phyloP scores from a whole-genome alignment of 257 asterid genomes.

The Coffea canephora region DNA sequence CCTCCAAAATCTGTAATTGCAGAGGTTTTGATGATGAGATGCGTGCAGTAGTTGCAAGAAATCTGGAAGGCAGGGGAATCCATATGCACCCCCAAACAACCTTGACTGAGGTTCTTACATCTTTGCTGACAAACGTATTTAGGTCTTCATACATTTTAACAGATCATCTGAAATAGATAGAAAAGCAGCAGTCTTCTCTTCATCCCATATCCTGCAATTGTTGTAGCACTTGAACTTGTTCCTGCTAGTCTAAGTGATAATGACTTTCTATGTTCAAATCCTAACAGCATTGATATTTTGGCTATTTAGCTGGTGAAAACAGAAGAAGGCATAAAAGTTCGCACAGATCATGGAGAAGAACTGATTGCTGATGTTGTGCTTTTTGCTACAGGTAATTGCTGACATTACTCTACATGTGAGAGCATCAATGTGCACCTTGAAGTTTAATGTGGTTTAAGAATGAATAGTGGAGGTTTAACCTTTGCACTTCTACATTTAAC shows the following conservation, averaged over 20 bases:
- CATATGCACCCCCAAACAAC: conserved; percentile 74
- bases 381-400: conserved; percentile 87
- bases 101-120: conserved; percentile 67
- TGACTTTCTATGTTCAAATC: not conserved
- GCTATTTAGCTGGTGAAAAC: conserved; percentile 72
- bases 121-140: not conserved
- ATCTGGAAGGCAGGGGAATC: conserved; percentile 94
- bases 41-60: conserved; percentile 86
- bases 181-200: not conserved
- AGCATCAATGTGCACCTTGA: not conserved
- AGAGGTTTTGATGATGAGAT: conserved; percentile 98
- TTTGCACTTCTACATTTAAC: not conserved
- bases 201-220: not conserved
- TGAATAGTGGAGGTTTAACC: not conserved
- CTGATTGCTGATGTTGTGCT: conserved; percentile 89
- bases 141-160: not conserved
- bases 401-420: conserved; percentile 4
- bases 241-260: not conserved
- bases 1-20: conserved; percentile 24
- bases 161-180: not conserved
- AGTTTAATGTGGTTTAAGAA: not conserved
- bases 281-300: conserved; percentile 5
- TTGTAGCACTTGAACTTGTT: not conserved
- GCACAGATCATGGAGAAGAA: conserved; percentile 81
- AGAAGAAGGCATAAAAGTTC: conserved; percentile 71